These are phyloP conservation scores for Penicillium herquei DNA, from an alignment of 495 filamentous ascomycete genomes.

Conservation along the genomic window DNA sequence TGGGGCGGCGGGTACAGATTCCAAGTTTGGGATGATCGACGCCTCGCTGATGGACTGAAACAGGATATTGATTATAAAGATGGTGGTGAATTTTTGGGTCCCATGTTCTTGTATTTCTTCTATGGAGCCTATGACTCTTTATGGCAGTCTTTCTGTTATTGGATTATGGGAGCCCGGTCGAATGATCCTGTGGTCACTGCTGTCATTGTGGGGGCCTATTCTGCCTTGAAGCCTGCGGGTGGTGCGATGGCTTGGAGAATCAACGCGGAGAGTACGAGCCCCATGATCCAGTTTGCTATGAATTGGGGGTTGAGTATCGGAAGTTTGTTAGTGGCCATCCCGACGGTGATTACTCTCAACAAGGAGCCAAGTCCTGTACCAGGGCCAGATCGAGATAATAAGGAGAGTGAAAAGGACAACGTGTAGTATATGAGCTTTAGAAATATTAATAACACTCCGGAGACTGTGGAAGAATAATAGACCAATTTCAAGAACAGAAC, in stretches of 20 bases:
- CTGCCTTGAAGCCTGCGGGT: slow-evolving; percentile 85
- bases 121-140: slow-evolving; percentile 53
- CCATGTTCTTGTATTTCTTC: slow-evolving; percentile 55
- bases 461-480: too few relatives aligned
- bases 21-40: slow-evolving; percentile 41
- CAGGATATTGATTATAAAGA: slow-evolving; percentile 42
- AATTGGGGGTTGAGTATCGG: slow-evolving; percentile 69
- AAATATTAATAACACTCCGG: too few relatives aligned
- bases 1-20: slow-evolving; percentile 57
- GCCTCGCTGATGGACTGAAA: slow-evolving; percentile 27
- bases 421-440: too few relatives aligned
- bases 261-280: slow-evolving; percentile 62
- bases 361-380: too few relatives aligned
- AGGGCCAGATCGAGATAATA: too few relatives aligned
- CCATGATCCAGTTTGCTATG: slow-evolving; percentile 52
- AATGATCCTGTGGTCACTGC: slow-evolving; percentile 84
- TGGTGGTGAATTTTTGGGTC: slow-evolving; percentile 37
- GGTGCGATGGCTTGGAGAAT: slow-evolving; percentile 80
- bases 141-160: slow-evolving; percentile 79
- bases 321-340: slow-evolving; percentile 65
- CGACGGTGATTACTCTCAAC: slow-evolving; percentile 57
- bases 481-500: too few relatives aligned
- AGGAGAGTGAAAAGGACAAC: too few relatives aligned
- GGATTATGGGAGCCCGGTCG: slow-evolving; percentile 80
- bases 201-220: slow-evolving; percentile 89